Conservation (phyloP, 176 grass and related monocot genomes). For the Secale cereale region DNA sequence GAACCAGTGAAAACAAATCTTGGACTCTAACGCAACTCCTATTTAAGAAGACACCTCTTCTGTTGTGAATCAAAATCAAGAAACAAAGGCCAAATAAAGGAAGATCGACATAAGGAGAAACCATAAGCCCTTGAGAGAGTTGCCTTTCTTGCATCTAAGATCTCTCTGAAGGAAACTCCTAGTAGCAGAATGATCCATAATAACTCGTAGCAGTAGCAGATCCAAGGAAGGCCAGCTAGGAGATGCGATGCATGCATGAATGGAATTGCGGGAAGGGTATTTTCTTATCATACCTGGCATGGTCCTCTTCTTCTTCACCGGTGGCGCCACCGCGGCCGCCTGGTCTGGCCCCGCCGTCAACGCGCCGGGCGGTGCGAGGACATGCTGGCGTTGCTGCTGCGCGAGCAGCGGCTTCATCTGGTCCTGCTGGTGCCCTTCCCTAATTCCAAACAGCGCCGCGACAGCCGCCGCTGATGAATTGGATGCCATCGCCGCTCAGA, state of each 20-base stretch:
- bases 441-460: slow-evolving; percentile 67
- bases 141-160: background rate
- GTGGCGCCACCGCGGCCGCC: slow-evolving; percentile 13
- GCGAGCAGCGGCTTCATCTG: slow-evolving; percentile 57
- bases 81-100: background rate
- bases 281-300: slow-evolving; percentile 75
- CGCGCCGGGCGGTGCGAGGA: background rate
- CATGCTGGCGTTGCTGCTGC: slow-evolving; percentile 41
- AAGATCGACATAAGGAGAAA: slow-evolving; percentile 22
- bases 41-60: background rate
- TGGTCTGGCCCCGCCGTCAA: slow-evolving; percentile 15
- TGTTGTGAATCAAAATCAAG: background rate
- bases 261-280: slow-evolving; percentile 14
- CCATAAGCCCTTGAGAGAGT: background rate
- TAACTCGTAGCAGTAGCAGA: too few relatives aligned
- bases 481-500: slow-evolving; percentile 65
- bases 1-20: slow-evolving; percentile 18
- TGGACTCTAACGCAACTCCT: background rate
- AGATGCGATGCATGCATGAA: background rate
- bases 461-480: slow-evolving; percentile 64
- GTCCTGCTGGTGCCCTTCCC: slow-evolving; percentile 64
- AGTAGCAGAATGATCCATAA: background rate
- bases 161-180: background rate
- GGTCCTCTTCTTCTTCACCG: slow-evolving; percentile 91
- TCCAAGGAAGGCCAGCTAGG: background rate